Percentiles rank a stretch among this genome's conserved stretches.
These are phyloP conservation scores for Abortiporus biennis DNA, from an alignment of 1,284 basidiomycete species.

Conservation along the genomic window DNA sequence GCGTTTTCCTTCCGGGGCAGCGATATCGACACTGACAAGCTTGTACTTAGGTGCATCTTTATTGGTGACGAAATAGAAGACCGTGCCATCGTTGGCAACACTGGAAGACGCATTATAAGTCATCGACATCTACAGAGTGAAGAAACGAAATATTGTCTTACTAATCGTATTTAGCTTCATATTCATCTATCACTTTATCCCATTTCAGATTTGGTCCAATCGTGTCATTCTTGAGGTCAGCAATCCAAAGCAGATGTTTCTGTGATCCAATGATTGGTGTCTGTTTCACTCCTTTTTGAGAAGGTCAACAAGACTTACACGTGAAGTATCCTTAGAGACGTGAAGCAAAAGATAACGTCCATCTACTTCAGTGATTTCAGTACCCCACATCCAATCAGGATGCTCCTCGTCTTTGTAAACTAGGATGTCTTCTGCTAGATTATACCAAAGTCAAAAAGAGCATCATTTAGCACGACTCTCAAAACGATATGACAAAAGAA, in stretches of 20 bases:
- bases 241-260: slow-evolving; percentile 74
- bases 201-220: slow-evolving; percentile 64
- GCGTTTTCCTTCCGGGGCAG: slow-evolving; percentile 34
- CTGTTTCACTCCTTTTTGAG: not conserved
- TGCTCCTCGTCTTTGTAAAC: slow-evolving; percentile 59
- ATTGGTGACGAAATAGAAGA: slow-evolving; percentile 65
- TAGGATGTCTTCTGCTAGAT: slow-evolving; percentile 59
- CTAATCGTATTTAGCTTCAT: slow-evolving; percentile 57
- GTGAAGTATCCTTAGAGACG: slow-evolving; percentile 56
- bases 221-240: slow-evolving; percentile 51
- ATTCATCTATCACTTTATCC: slow-evolving; percentile 63
- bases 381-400: slow-evolving; percentile 63
- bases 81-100: slow-evolving; percentile 60
- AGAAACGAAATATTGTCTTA: slow-evolving; percentile 29
- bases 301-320: slow-evolving; percentile 32
- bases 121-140: no score
- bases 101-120: slow-evolving; percentile 27
- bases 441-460: no score
- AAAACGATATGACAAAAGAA: slow-evolving; percentile 6
- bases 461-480: not conserved
- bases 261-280: slow-evolving; percentile 19
- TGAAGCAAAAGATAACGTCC: slow-evolving; percentile 59
- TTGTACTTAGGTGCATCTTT: slow-evolving; percentile 62
- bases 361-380: slow-evolving; percentile 52
- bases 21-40: slow-evolving; percentile 61